Percentiles rank a stretch among this genome's conserved stretches.
Evolutionary conservation across 305 asterid genomes (phyloP).

Genomic region (Salvia sclarea): DNA sequence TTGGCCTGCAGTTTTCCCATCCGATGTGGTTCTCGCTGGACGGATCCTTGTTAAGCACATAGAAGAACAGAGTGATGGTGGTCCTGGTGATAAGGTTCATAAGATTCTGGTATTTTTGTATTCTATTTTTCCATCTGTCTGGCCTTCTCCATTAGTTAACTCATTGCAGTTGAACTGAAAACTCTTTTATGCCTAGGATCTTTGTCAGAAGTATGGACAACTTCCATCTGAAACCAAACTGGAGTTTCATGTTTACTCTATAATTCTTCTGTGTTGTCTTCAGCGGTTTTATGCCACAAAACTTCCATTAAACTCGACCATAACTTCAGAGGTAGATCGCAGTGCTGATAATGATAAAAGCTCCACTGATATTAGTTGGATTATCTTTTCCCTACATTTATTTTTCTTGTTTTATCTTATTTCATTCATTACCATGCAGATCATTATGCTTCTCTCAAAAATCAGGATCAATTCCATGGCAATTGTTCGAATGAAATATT

Average conservation of each 20-base stretch:
- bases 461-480: constrained; percentile 93
- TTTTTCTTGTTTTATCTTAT: constrained; percentile 10
- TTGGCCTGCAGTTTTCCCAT: constrained; percentile 90
- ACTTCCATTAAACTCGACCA: constrained; percentile 54
- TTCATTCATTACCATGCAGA: constrained; percentile 49
- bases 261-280: constrained; percentile 70
- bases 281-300: constrained; percentile 53
- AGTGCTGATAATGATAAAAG: constrained; percentile 22
- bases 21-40: constrained; percentile 84
- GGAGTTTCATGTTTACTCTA: constrained; percentile 81
- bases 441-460: constrained; percentile 68
- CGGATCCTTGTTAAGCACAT: constrained; percentile 71
- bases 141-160: constrained; percentile 22
- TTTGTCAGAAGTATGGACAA: constrained; percentile 71
- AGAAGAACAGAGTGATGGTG: constrained; percentile 43
- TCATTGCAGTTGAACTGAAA: constrained; percentile 35
- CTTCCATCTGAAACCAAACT: constrained; percentile 70
- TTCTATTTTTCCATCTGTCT: constrained; percentile 20
- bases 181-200: constrained; percentile 55
- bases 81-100: constrained; percentile 39
- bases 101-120: constrained; percentile 50
- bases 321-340: constrained; percentile 58
- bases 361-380: constrained; percentile 6
- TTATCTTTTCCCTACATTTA: neutral
- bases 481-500: constrained; percentile 61